Evolutionary conservation across 345 rosid species (phyloP).

Genomic region (Syzygium aqueum): DNA sequence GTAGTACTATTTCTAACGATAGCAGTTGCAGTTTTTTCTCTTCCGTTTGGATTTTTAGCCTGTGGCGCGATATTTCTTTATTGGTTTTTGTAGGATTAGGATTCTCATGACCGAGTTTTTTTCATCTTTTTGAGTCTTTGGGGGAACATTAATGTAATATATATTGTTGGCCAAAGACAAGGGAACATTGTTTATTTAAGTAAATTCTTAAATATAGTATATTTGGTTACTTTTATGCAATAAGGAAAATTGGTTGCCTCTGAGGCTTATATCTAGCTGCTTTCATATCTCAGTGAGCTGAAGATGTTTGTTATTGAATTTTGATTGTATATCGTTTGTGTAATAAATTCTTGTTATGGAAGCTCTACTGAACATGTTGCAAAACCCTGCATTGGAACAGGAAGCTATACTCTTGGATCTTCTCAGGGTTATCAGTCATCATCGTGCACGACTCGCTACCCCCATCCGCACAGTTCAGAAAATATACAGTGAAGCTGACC

Average conservation of each 20-base stretch:
- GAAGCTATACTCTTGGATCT: slow-evolving; percentile 89
- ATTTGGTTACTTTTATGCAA: background rate
- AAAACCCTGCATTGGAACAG: slow-evolving; percentile 28
- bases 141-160: background rate
- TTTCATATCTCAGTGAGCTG: background rate
- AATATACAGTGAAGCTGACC: slow-evolving; percentile 54
- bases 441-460: slow-evolving; percentile 83
- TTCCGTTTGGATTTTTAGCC: background rate
- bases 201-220: background rate
- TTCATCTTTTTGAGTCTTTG: background rate
- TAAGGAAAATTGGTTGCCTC: background rate
- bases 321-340: background rate
- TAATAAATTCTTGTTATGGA: background rate
- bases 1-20: background rate
- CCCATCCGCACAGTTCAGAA: slow-evolving; percentile 90
- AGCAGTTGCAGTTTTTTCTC: background rate
- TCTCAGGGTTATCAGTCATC: slow-evolving; percentile 81
- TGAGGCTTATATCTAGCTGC: background rate
- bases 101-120: background rate
- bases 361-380: background rate
- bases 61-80: background rate
- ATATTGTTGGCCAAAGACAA: background rate
- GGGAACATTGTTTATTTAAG: background rate
- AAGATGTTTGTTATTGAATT: background rate
- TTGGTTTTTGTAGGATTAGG: background rate